Evolutionary conservation across 2,329 filamentous ascomycete species (phyloP), one percentile per base, ranked within the genome.

Genomic region (Phialemoniopsis sp.): DNA sequence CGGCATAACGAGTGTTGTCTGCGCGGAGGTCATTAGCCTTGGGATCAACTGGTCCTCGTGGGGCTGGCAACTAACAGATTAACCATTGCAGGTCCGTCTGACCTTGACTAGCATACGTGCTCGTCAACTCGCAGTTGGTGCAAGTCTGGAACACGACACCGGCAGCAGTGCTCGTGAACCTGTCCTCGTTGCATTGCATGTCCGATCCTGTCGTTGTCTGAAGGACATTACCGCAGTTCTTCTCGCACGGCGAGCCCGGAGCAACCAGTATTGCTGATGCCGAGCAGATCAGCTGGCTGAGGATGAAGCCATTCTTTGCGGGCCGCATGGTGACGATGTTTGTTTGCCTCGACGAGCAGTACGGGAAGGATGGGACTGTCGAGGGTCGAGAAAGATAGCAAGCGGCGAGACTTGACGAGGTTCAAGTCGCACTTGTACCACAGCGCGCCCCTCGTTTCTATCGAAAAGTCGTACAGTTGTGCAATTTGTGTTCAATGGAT

Each of bases 21-120:
- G n/a, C n/a, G 51, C 79, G 68, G 38, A 81, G 46, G 46, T 82
- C 82, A 46, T 80, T n/a, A n/a, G n/a, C n/a, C n/a, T n/a, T n/a
- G n/a, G n/a, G n/a, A n/a, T 54, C 19, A 48, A 56, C 30, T 36
- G 39, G 14, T 19, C 8, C 13, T 18, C 21, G 17, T 36, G 32
- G 8, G 4, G n/a, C n/a, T n/a, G 15, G 9, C 33, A 33, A 64
- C 76, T 50, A 59, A 82, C 78, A 82, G 13, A 82, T 57, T 37
- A 71, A 59, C 45, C 65, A 71, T 46, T 77, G 64, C 10, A 73
- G 57, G 48, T 84, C 79, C 1, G 76, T 72, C 40, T 69, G 48
- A 13, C 64, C 66, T 14, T 60, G 53, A 6, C 50, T 58, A 2
- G 58, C 16, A 47, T 70, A 78, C 5, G 59, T 56, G 56, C 79